Conservation (phyloP, 805 yeast species). For the Wickerhamomyces queroliae region DNA sequence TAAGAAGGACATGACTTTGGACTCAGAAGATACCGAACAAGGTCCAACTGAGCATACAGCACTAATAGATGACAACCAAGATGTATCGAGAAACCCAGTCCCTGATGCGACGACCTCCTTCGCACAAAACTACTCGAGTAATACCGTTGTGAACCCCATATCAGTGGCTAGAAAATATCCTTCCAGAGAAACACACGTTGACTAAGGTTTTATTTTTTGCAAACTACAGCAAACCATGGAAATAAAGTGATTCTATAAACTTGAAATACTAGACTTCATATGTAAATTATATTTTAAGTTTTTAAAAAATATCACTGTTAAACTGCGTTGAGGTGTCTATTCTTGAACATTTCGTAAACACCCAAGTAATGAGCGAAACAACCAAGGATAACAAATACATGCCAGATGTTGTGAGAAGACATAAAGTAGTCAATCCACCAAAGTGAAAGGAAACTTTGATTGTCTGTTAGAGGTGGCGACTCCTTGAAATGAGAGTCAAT, state of each 20-base stretch:
- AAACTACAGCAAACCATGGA: too few species aligned
- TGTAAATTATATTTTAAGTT: too few species aligned
- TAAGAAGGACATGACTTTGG: slow-evolving; percentile 4
- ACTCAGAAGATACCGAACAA: neutral
- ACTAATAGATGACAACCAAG: neutral
- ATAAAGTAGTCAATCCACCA: slow-evolving; percentile 83
- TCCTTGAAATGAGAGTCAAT: slow-evolving; percentile 34
- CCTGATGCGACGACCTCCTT: neutral
- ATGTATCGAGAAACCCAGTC: neutral
- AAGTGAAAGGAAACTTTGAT: slow-evolving; percentile 41
- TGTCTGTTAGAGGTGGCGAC: slow-evolving; percentile 29
- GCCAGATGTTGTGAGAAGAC: slow-evolving; percentile 92
- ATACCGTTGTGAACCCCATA: neutral
- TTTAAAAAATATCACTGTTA: neutral
- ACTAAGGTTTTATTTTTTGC: neutral
- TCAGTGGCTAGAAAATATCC: neutral
- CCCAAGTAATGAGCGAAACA: slow-evolving; percentile 86
- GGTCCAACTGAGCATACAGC: neutral
- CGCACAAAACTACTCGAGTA: neutral
- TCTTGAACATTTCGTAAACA: slow-evolving; percentile 61
- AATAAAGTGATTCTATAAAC: neutral
- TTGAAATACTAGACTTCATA: too few species aligned
- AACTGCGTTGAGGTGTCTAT: slow-evolving; percentile 15
- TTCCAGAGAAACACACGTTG: neutral
- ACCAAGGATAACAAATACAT: slow-evolving; percentile 82